A percentile compares a stretch with the other conserved stretches of the same genome.
Conservation (phyloP, 202 grass and related monocot genomes). For the Panicum virgatum region DNA sequence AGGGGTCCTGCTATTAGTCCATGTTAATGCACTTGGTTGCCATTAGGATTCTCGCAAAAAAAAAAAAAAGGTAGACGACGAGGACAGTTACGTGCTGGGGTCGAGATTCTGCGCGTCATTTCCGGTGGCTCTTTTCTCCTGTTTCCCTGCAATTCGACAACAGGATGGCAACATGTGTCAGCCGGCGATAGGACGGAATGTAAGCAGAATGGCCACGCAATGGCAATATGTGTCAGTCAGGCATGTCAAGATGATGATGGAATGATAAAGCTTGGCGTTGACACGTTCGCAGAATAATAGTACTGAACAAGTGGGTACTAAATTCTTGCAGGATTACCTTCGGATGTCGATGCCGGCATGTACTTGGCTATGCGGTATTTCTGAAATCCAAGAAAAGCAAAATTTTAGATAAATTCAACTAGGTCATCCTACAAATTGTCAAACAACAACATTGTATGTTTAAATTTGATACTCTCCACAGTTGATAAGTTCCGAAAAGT, state of each 20-base stretch:
- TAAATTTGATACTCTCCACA: too few relatives aligned
- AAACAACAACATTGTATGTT: background rate
- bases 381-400: conserved; percentile 37
- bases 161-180: conserved; percentile 15
- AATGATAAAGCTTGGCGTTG: conserved; percentile 6
- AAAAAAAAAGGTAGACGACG: background rate
- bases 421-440: background rate
- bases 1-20: background rate
- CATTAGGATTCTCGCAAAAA: conserved; percentile 28
- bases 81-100: conserved; percentile 54
- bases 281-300: background rate
- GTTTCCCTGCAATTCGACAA: conserved; percentile 47
- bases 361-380: conserved; percentile 83
- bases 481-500: too few relatives aligned
- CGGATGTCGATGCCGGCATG: conserved; percentile 58
- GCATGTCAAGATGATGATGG: background rate
- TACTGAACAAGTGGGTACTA: background rate
- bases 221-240: conserved; percentile 17
- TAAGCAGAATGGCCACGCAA: background rate
- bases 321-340: conserved; percentile 53
- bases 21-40: conserved; percentile 13
- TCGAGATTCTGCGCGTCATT: conserved; percentile 47
- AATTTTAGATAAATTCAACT: background rate
- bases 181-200: background rate
- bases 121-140: conserved; percentile 37